These are phyloP conservation scores for Colletotrichum sojae DNA, from an alignment of 2,329 filamentous ascomycete genomes.

Conservation along the genomic window DNA sequence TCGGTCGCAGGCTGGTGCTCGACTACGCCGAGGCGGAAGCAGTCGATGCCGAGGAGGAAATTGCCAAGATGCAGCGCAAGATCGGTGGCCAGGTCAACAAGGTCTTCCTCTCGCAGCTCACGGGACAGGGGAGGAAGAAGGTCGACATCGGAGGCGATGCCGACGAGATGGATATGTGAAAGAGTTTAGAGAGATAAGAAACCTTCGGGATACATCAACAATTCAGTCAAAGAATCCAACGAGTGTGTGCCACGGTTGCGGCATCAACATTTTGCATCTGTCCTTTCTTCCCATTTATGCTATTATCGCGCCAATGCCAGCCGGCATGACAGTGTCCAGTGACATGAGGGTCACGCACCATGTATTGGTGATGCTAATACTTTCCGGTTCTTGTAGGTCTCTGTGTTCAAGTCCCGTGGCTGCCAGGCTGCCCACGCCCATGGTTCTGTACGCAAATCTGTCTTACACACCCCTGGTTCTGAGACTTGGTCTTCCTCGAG, in stretches of 20 bases:
- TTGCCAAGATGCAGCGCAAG: conserved; percentile 97
- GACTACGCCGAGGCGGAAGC: conserved; percentile 93
- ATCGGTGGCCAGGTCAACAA: conserved; percentile 91
- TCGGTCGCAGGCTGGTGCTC: conserved; percentile 89
- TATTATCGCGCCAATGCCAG: conserved; percentile 15
- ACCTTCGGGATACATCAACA: conserved; percentile 15
- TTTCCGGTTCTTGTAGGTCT: conserved; percentile 1
- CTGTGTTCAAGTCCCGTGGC: conserved; percentile 24
- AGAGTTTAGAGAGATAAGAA: neutral
- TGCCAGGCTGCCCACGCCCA: conserved; percentile 9
- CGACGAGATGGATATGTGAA: conserved; percentile 58
- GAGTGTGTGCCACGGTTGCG: conserved; percentile 5
- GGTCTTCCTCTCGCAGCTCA: conserved; percentile 90
- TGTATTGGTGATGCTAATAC: neutral
- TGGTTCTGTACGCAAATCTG: conserved; percentile 38
- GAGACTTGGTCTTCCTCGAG: conserved; percentile 6
- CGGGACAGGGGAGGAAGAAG: conserved; percentile 85
- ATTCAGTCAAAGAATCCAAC: neutral
- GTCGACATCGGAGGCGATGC: conserved; percentile 83
- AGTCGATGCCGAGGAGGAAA: conserved; percentile 94
- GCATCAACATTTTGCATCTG: neutral
- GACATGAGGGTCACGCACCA: neutral
- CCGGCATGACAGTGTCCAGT: neutral
- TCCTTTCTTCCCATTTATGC: neutral
- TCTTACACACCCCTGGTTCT: conserved; percentile 35